Percentiles rank a stretch among this genome's conserved stretches.
Evolutionary conservation across 257 asterid genomes (phyloP).

Genomic region (Przewalskia tangutica): DNA sequence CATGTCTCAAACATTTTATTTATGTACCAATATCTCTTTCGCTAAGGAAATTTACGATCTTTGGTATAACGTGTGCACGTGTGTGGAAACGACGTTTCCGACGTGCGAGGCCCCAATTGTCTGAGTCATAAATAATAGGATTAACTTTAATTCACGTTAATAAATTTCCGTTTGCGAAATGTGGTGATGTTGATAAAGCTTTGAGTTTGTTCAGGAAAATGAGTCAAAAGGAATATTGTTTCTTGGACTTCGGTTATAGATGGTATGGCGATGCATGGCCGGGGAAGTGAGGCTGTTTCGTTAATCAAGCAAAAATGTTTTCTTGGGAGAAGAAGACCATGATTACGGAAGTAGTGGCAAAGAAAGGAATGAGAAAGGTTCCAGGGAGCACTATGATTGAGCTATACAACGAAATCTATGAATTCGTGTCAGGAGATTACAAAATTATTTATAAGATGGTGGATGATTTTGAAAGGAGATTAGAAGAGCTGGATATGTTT

Average conservation of each 20-base stretch:
- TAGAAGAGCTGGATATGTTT: conserved; percentile 30
- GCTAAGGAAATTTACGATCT: too few relatives aligned
- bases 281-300: conserved; percentile 46
- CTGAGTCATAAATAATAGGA: too few relatives aligned
- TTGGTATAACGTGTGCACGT: too few relatives aligned
- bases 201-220: conserved; percentile 37
- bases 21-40: too few relatives aligned
- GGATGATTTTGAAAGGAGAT: conserved; percentile 46
- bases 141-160: too few relatives aligned
- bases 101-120: too few relatives aligned
- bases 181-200: conserved; percentile 70
- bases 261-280: conserved; percentile 68
- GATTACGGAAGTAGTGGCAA: conserved; percentile 53
- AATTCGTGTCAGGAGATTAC: conserved; percentile 50
- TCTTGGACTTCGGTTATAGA: conserved; percentile 69
- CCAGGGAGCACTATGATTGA: conserved; percentile 84
- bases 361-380: conserved; percentile 54
- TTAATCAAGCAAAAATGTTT: conserved; percentile 29
- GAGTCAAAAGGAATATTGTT: conserved; percentile 42
- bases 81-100: too few relatives aligned
- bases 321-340: conserved; percentile 55
- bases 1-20: too few relatives aligned
- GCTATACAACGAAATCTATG: conserved; percentile 34
- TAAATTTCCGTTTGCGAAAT: conserved; percentile 69
- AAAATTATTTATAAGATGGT: conserved; percentile 36